Evolutionary conservation across 257 asterid species (phyloP), one percentile per base, ranked within the genome.

Genomic region (Penstemon eatonii): DNA sequence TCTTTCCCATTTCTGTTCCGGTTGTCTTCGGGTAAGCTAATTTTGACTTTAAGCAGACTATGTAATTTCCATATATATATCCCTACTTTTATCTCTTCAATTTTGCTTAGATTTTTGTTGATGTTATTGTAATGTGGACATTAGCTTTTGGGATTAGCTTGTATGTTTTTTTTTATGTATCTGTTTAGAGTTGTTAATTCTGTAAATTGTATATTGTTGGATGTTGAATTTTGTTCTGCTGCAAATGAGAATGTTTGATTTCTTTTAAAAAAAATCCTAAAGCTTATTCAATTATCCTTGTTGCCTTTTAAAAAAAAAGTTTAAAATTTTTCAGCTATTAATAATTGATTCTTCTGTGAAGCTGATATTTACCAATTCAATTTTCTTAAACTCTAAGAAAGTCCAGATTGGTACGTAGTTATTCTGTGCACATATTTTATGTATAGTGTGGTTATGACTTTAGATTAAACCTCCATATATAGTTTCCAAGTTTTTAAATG

Each of bases 391-490:
- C 33, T 25, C 33, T 45, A 59, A 64, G 15, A 53, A 18, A 46
- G 72, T 13, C 36, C 41, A 25, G 33, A 25, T 25, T 25, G 33
- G 33, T 25, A n/a, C n/a, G n/a, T n/a, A 25, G 44, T 59, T 45
- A 37, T 44, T 67, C 62, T 44, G 44, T 72, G 75, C 69, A 62
- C 50, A 13, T 49, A 25, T 25, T 25, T 25, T 41, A 40, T 12
- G 54, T 64, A 54, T 58, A 51, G 60, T 74, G 72, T 61, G 75
- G 61, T 70, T 46, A 56, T 71, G 82, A 61, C 68, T 74, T 37
- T 83, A 79, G 76, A 71, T 84, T 84, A 79, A 75, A 74, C 79
- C 75, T 79, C 77, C 73, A 70, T 70, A 12, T 67, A 70, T 25
- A 25, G 33, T 2, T 80, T 62, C 72, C 68, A 65, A 78, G 78